Conservation (phyloP, 2,329 filamentous ascomycete genomes). For the Massarina eburnea region DNA sequence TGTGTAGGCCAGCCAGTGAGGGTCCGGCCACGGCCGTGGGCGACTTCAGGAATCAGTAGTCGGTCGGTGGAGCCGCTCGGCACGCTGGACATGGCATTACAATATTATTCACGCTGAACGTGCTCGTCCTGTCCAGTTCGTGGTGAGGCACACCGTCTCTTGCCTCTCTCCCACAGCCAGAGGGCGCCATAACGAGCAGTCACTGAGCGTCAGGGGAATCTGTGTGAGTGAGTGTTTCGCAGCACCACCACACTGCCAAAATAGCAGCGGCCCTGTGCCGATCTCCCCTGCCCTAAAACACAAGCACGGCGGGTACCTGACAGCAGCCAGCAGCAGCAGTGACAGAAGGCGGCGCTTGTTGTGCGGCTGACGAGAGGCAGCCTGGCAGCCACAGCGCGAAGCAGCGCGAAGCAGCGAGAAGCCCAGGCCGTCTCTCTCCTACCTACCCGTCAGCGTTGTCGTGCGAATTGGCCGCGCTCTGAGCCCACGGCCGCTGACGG, state of each 20-base stretch:
- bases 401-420: not conserved
- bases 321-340: conserved; percentile 16
- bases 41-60: not conserved
- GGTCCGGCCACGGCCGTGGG: conserved; percentile 1
- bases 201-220: no score
- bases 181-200: no score
- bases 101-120: no score
- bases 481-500: not conserved
- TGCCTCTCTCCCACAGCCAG: no score
- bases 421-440: not conserved
- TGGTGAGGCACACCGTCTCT: no score
- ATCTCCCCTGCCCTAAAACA: conserved; percentile 34
- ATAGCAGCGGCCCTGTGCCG: conserved; percentile 31
- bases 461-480: not conserved
- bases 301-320: conserved; percentile 32
- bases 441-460: not conserved
- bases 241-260: conserved; percentile 24
- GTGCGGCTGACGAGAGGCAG: conserved; percentile 11
- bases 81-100: no score
- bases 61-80: no score
- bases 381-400: no score
- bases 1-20: conserved; percentile 48
- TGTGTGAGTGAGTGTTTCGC: not conserved
- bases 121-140: no score
- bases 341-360: not conserved